Base-by-base conservation (phyloP, 345 rosid genomes). In the Brassica rapa region DNA sequence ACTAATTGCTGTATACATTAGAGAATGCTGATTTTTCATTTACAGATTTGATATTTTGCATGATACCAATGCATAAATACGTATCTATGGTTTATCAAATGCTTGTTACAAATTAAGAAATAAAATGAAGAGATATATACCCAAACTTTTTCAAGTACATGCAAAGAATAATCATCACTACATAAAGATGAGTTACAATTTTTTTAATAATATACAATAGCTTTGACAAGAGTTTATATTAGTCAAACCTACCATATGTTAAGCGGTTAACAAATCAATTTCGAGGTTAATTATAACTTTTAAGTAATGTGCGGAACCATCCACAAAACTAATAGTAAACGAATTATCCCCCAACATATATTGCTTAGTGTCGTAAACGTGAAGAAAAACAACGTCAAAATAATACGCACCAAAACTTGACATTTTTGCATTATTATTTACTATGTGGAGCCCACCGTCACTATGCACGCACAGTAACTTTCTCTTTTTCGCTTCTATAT, bases 261-360 rank as follows among this genome's bases (percentile, higher is more conserved):
- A 53, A 27, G 66, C 66, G 10, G 9, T 62, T 62, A 29, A 29
- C 39, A 62, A 30, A 14, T 12, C 61, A 55, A 55, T 24, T 61
- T 27, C 19, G 16, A 10, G 49, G 69, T 65, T 35, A 37, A 19
- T 37, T 19, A 14, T 66, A 24, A 25, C 59, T 55, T 12, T 25
- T 11, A 60, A 61, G 15, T 35, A 2, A 66, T 24, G 6, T 75
- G 24, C 66, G 46, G 49, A 49, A 62, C 16, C 24, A 55, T 32
- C 55, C 41, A 33, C 27, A 55, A 66, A 66, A 66, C 12, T 33
- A 53, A 6, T 21, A 67, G n/a, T 29, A 59, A 29, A 29, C 61
- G 74, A 9, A 61, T 5, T 77, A 39, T 70, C 4, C 39, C 39
- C 39, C 56, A 77, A 33, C 25, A 71, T 16, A 62, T 37, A 41